Conservation (phyloP, 1,284 basidiomycete genomes). For the Sparassis latifolia region DNA sequence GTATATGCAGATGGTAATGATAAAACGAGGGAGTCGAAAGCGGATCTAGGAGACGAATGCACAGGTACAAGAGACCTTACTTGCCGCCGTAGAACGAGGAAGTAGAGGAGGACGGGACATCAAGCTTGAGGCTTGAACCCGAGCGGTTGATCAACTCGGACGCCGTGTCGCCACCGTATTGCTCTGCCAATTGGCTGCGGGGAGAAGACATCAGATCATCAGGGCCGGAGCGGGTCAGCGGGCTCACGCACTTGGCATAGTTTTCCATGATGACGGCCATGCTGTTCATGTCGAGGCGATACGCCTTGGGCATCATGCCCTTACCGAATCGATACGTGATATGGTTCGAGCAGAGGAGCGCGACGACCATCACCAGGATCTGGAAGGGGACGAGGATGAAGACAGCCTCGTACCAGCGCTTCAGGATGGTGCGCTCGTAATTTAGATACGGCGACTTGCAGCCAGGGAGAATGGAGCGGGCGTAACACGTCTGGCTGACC, state of each 20-base stretch:
- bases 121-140: constrained; percentile 30
- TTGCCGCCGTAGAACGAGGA: no score
- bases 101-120: constrained; percentile 4
- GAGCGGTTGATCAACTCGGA: constrained; percentile 34
- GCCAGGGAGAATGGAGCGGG: constrained; percentile 46
- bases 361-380: constrained; percentile 42
- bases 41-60: no score
- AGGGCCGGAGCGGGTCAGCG: not conserved
- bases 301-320: constrained; percentile 59
- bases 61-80: no score
- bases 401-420: constrained; percentile 49
- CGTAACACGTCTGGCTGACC: constrained; percentile 49
- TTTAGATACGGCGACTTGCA: constrained; percentile 51
- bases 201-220: constrained; percentile 1
- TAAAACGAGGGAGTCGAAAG: no score
- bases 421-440: constrained; percentile 41
- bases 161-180: constrained; percentile 38
- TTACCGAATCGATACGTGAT: constrained; percentile 64
- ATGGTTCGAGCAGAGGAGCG: constrained; percentile 54
- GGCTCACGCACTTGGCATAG: constrained; percentile 43
- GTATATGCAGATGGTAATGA: no score
- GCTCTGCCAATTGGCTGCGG: constrained; percentile 36
- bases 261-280: constrained; percentile 62
- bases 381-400: constrained; percentile 51
- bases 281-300: constrained; percentile 48